These are phyloP conservation scores for Trichomonascaceae sp. DNA, from an alignment of 1,139 yeast species.

Conservation along the genomic window DNA sequence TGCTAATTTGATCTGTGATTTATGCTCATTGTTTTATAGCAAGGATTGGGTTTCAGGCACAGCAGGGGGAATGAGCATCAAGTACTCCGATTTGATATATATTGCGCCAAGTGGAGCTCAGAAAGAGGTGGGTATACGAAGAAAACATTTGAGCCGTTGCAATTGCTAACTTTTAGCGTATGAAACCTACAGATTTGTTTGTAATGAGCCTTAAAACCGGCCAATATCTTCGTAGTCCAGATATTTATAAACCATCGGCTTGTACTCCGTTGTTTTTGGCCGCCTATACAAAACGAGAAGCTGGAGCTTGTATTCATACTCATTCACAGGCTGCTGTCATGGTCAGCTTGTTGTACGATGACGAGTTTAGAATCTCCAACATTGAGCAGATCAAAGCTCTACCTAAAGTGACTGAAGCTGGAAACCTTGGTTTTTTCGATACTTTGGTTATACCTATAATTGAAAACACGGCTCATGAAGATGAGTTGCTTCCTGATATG, in stretches of 20 bases:
- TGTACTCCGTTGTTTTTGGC: constrained; percentile 86
- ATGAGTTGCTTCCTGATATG: constrained; percentile 62
- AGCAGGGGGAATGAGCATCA: constrained; percentile 88
- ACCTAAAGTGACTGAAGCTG: constrained; percentile 63
- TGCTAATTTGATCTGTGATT: constrained; percentile 76
- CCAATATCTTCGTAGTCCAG: constrained; percentile 56
- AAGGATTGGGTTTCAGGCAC: constrained; percentile 95
- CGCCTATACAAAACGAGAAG: constrained; percentile 63
- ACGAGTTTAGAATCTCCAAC: constrained; percentile 68
- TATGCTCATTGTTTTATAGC: constrained; percentile 69
- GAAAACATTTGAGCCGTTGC: background rate
- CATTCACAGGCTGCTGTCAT: constrained; percentile 86
- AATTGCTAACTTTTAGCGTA: constrained; percentile 33
- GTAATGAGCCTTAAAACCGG: constrained; percentile 57
- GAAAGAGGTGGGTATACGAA: constrained; percentile 47
- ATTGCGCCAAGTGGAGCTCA: constrained; percentile 96
- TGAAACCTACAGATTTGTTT: constrained; percentile 77
- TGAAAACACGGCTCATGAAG: constrained; percentile 85
- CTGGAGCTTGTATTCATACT: constrained; percentile 94
- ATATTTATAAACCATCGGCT: constrained; percentile 74
- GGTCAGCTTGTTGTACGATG: constrained; percentile 63
- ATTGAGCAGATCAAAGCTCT: constrained; percentile 92
- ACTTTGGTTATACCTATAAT: constrained; percentile 80
- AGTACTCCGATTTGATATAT: constrained; percentile 55
- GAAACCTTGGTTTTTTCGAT: constrained; percentile 67